Conservation (phyloP, 352 stramenopile genomes). For the Pythium oligandrum region DNA sequence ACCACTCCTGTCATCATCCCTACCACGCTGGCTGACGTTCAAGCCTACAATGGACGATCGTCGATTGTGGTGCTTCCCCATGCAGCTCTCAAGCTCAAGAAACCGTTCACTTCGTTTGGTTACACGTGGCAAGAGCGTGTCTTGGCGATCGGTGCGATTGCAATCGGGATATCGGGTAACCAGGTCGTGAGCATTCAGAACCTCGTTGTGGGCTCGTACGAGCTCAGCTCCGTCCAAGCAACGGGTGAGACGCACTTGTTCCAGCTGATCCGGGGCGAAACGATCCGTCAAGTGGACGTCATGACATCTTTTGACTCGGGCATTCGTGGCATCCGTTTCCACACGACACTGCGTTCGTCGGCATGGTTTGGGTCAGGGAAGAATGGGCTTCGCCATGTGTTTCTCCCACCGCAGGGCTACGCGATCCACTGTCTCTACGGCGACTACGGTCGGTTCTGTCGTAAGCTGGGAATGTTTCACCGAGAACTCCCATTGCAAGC, state of each 20-base stretch:
- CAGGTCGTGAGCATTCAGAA: constrained; percentile 12
- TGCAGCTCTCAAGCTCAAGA: constrained; percentile 1
- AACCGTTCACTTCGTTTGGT: constrained; percentile 4
- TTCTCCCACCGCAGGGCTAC: background rate
- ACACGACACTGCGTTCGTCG: constrained; percentile 10
- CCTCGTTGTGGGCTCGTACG: constrained; percentile 1
- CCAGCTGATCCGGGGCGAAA: constrained; percentile 10
- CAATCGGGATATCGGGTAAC: constrained; percentile 2
- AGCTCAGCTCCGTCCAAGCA: constrained; percentile 1
- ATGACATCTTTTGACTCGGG: background rate
- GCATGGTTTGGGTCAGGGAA: constrained; percentile 8
- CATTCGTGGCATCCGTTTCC: constrained; percentile 11
- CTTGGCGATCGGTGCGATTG: constrained; percentile 2
- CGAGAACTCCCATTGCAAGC: background rate
- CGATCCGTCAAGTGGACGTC: constrained; percentile 1
- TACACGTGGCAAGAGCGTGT: constrained; percentile 9
- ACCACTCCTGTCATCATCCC: too few species aligned
- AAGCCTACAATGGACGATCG: background rate
- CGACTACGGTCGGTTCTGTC: constrained; percentile 1
- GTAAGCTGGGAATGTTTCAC: constrained; percentile 2
- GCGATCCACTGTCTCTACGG: constrained; percentile 8
- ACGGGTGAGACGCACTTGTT: background rate
- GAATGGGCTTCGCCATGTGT: background rate
- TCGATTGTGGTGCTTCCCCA: constrained; percentile 1
- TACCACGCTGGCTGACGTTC: too few species aligned